A percentile compares a stretch with the other conserved stretches of the same genome.
These are phyloP conservation scores for Ganoderma lingzhi DNA, from an alignment of 1,284 basidiomycete genomes.

Conservation along the genomic window DNA sequence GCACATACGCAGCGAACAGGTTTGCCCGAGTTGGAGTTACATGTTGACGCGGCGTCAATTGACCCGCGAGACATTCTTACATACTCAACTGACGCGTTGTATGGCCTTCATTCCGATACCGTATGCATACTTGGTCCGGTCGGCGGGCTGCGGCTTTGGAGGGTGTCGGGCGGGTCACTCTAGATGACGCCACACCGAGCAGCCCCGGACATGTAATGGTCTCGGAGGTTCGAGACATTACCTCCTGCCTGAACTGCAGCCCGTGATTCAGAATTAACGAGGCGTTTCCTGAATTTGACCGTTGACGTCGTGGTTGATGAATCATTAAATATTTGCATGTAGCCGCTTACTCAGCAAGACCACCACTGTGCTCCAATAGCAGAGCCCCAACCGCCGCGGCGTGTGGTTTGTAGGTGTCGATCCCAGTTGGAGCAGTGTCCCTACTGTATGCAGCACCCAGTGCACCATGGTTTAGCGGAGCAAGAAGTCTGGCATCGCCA, in stretches of 20 bases:
- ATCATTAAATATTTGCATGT: neutral
- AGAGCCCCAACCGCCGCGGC: neutral
- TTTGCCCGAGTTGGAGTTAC: neutral
- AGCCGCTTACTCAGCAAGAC: neutral
- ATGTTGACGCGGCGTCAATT: slow-evolving; percentile 8
- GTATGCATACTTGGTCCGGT: neutral
- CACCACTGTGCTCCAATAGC: neutral
- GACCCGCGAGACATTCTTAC: neutral
- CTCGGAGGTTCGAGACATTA: neutral
- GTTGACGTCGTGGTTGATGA: neutral
- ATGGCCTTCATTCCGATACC: neutral
- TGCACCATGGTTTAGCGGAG: neutral
- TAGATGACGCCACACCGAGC: neutral
- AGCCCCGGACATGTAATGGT: neutral
- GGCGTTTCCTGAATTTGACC: slow-evolving; percentile 8
- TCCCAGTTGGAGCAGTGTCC: neutral
- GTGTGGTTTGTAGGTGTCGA: slow-evolving; percentile 1
- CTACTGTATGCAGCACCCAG: neutral
- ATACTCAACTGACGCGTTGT: neutral
- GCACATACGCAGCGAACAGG: neutral
- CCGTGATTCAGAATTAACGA: slow-evolving; percentile 5
- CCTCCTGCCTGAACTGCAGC: too few relatives aligned
- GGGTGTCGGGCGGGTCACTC: neutral
- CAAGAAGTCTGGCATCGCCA: neutral
- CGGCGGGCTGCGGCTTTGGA: neutral